Evolutionary conservation across 176 grass and related monocot genomes (phyloP).

Genomic region (Cocos nucifera): DNA sequence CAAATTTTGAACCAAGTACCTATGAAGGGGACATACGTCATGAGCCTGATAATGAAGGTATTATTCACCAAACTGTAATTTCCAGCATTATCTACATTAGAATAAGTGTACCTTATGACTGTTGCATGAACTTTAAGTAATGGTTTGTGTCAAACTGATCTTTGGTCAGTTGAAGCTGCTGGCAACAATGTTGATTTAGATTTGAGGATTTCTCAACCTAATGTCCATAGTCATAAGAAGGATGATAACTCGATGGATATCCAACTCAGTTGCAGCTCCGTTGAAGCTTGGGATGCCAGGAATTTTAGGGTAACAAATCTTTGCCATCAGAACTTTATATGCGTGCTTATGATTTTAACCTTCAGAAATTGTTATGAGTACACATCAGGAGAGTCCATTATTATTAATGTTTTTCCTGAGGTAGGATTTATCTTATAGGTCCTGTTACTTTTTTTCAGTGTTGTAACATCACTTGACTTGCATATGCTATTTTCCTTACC

Average conservation of each 20-base stretch:
- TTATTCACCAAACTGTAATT: too few species aligned
- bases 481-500: too few species aligned
- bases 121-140: too few species aligned
- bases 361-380: too few species aligned
- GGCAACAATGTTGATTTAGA: conserved; percentile 65
- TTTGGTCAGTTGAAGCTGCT: conserved; percentile 29
- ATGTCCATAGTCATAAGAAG: conserved; percentile 29
- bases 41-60: conserved; percentile 62
- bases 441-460: too few species aligned
- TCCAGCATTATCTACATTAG: too few species aligned
- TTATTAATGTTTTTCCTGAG: too few species aligned
- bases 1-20: conserved; percentile 71
- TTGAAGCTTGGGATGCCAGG: conserved; percentile 33
- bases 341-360: too few species aligned
- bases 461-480: too few species aligned
- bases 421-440: too few species aligned
- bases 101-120: too few species aligned
- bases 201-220: conserved; percentile 90
- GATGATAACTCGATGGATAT: conserved; percentile 27
- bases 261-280: conserved; percentile 35
- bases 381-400: too few species aligned
- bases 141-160: background rate
- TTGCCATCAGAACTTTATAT: background rate
- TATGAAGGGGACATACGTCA: conserved; percentile 45
- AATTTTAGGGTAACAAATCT: conserved; percentile 33